Base-by-base conservation (phyloP, 2,329 filamentous ascomycete genomes). In the Diaporthe sp. region DNA sequence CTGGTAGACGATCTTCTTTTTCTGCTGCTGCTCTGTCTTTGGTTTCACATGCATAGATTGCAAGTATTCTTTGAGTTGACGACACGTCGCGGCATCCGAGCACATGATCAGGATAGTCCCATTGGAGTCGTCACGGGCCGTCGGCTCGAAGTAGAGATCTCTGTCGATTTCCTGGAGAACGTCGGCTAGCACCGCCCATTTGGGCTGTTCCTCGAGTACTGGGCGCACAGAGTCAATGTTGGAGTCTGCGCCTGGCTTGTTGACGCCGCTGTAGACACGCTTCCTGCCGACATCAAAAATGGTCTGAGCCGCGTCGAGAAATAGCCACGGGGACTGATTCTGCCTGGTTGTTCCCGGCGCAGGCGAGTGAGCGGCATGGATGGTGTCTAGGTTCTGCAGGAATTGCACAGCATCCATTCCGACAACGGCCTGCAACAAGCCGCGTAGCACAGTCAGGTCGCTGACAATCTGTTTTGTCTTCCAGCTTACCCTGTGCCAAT, bases 81-180 rank as follows among this genome's bases (percentile, higher is more conserved):
- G 91, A 81, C 95, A 98, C 12, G 95, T 98, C 74, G 92, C 92
- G 74, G 94, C 92, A 80, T 98, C 96, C 37, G 93, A 93, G 82
- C 96, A 98, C 97, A 99, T 98, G 82, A 99, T 95, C 46, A 99
- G 86, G 68, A 98, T 95, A 3, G 94, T 95, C n/a, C 94, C 94
- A 81, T 95, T 98, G 0, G 95, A 98, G 80, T 95, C 94, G 82
- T 97, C 95, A 74, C 91, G 89, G n/a, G 89, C 85, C 12, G 88
- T 86, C 8, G 95, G 94, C 77, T 97, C 96, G 80, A 97, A 93
- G 82, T 97, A 97, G 22, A 95, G 88, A 80, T 98, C 96, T 72
- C 93, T 91, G 80, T 98, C 97, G 79, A 99, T 98, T 84, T 99
- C 97, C 78, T 96, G 93, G 6, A 99, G 86, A 0, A 98, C 93